Conservation (phyloP, 371 early-diverging fungal species). For the Lichtheimia hyalospora region DNA sequence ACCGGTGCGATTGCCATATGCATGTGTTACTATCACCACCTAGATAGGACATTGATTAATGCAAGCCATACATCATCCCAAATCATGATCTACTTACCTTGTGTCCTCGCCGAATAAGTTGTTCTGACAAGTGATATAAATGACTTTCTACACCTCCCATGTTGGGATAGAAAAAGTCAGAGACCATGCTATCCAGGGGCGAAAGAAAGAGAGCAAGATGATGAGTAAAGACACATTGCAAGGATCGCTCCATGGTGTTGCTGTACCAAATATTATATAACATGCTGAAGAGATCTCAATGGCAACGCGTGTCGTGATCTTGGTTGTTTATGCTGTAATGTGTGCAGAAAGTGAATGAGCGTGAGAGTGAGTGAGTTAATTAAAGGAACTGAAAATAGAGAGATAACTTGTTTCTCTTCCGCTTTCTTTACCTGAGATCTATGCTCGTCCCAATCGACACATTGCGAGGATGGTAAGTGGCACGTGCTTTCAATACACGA, state of each 20-base stretch:
- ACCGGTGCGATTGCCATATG: slow-evolving; percentile 84
- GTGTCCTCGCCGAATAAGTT: slow-evolving; percentile 90
- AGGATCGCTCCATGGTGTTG: background rate
- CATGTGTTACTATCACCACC: slow-evolving; percentile 88
- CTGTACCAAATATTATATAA: slow-evolving; percentile 58
- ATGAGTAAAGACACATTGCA: no score
- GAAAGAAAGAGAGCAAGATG: background rate
- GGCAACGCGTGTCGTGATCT: no score
- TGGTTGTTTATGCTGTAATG: no score
- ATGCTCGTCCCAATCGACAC: background rate
- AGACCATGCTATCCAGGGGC: slow-evolving; percentile 68
- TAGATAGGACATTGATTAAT: background rate
- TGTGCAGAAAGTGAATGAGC: no score
- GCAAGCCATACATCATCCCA: slow-evolving; percentile 4
- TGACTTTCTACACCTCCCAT: slow-evolving; percentile 99
- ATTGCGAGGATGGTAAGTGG: background rate
- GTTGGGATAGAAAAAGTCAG: slow-evolving; percentile 98
- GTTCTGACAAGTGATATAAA: slow-evolving; percentile 89
- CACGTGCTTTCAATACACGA: background rate
- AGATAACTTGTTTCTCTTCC: no score
- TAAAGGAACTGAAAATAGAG: no score
- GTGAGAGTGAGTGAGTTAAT: no score
- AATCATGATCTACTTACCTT: slow-evolving; percentile 75
- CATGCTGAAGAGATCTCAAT: slow-evolving; percentile 21
- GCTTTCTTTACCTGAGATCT: no score